Base-by-base conservation (phyloP, 768 basidiomycete species). In the Gymnopilus dilepis region DNA sequence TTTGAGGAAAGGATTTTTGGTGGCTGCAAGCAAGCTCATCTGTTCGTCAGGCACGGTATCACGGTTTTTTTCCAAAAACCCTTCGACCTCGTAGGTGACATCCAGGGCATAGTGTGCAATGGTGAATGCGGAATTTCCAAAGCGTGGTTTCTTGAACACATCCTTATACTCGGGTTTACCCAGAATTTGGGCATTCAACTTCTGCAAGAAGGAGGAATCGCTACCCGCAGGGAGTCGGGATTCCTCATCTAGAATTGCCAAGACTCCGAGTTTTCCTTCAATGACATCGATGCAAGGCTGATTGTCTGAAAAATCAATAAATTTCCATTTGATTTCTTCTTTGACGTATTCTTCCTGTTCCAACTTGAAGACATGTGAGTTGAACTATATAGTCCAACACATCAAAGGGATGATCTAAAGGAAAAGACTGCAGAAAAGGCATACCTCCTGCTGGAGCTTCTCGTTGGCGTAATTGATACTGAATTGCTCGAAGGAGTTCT, bases 391-490 rank as follows among this genome's bases (percentile, higher is more conserved):
- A 33, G 57, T 17, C 2, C 15, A 38, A 24, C 13, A 24, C 13
- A 56, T 45, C 12, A 67, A 67, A 56, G 69, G 51, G 13, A 42
- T 37, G 6, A 52, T 57, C 56, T 34, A 13, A 6, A 47, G 38
- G 22, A n/a, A 26, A 37, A 19, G 34, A 26, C 2, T n/a, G 61
- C 42, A 34, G 28, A 24, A 21, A 38, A 31, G 21, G 21, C 81
- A 50, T 66, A 93, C 95, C 88, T 98, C 96, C 76, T 99, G 97
- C 69, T 99, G 97, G 47, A 99, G 76, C 76, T 96, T 95, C 74
- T 96, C 97, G 70, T 99, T 99, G 22, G 97, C 97, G 73, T 99
- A 99, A 73, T 99, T 99, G 80, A 99, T 99, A 75, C 96, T 98
- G 78, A 99, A 99, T 78, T 99, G 97, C 76, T 99, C 95, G 68